phyloP scores from a whole-genome alignment of 345 rosid species.

The Chamaenerion angustifolium region DNA sequence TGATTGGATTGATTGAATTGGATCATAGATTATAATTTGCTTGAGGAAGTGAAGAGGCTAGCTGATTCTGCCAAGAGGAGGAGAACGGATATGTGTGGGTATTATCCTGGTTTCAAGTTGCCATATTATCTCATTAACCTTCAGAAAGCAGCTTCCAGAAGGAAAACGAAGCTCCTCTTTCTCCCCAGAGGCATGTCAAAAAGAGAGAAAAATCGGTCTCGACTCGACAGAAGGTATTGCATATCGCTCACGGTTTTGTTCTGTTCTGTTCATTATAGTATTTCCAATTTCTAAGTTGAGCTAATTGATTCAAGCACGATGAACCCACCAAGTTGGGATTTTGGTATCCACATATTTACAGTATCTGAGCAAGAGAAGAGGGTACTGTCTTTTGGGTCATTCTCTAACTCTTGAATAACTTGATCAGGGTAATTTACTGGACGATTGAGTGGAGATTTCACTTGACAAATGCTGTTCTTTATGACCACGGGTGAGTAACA shows the following conservation, averaged over 20 bases:
- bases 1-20: not conserved
- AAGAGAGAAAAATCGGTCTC: constrained; percentile 51
- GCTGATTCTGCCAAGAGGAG: constrained; percentile 59
- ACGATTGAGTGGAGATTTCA: constrained; percentile 90
- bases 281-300: not conserved
- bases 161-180: constrained; percentile 45
- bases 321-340: too few species aligned
- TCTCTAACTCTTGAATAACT: constrained; percentile 5
- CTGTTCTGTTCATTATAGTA: not conserved
- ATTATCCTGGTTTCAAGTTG: constrained; percentile 15
- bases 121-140: constrained; percentile 28
- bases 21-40: constrained; percentile 52
- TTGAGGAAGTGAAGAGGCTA: constrained; percentile 71
- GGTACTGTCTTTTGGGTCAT: too few species aligned
- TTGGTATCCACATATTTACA: too few species aligned
- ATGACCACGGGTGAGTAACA: constrained; percentile 53
- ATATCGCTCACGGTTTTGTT: not conserved
- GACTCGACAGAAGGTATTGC: constrained; percentile 29
- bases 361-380: too few species aligned
- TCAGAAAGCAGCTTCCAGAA: constrained; percentile 37
- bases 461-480: constrained; percentile 42
- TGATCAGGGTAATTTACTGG: constrained; percentile 64
- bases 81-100: constrained; percentile 30
- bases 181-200: constrained; percentile 65
- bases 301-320: not conserved